Conservation (phyloP, 75 land plant species). For the Sequoiadendron giganteum region DNA sequence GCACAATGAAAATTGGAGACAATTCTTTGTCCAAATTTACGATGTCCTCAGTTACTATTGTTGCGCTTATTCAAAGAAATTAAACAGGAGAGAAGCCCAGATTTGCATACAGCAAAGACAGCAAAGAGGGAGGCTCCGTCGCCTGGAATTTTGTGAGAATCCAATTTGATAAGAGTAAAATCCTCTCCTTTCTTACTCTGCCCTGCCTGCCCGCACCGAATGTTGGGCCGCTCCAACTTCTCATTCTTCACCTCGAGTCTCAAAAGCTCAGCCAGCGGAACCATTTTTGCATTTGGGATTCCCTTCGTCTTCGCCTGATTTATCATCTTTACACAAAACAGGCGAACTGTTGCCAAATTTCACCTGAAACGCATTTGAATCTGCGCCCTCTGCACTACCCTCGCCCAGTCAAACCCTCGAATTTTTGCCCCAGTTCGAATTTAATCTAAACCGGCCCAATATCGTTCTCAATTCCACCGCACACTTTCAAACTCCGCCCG, state of each 20-base stretch:
- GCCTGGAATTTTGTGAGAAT: slow-evolving; percentile 73
- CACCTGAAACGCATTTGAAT: background rate
- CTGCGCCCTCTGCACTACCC: background rate
- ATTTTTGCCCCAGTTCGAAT: background rate
- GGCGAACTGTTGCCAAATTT: background rate
- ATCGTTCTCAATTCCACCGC: background rate
- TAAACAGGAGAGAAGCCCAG: background rate
- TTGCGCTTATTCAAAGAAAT: background rate
- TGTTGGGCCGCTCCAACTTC: slow-evolving; percentile 74
- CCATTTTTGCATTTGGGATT: slow-evolving; percentile 23
- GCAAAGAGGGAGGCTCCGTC: slow-evolving; percentile 79
- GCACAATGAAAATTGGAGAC: background rate
- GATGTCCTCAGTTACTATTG: background rate
- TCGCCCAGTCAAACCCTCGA: background rate
- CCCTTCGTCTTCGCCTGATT: background rate
- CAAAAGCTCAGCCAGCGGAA: slow-evolving; percentile 79
- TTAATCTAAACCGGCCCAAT: background rate
- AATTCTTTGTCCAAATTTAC: background rate
- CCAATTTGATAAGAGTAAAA: slow-evolving; percentile 71
- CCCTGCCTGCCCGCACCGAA: slow-evolving; percentile 70
- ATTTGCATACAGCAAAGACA: slow-evolving; percentile 71
- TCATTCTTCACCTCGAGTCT: slow-evolving; percentile 67
- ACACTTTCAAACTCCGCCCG: no score
- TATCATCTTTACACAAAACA: background rate
- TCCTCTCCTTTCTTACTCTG: slow-evolving; percentile 99